phyloP scores from a whole-genome alignment of 1,139 yeast genomes.

The Suhomyces yuchorum region DNA sequence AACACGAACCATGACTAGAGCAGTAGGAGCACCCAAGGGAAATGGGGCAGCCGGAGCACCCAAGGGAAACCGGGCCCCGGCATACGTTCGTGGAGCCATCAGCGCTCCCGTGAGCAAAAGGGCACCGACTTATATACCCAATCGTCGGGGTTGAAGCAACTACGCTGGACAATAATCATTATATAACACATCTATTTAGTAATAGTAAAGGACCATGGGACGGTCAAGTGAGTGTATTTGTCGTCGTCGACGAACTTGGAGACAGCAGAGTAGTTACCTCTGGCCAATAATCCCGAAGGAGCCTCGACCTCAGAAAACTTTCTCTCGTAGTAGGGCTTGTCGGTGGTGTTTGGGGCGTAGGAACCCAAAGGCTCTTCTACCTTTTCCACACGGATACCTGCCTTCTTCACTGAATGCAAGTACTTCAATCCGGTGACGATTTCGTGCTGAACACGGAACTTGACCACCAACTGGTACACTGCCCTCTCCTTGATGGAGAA shows the following conservation, averaged over 20 bases:
- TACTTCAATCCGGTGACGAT: conserved; percentile 89
- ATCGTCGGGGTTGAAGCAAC: neutral
- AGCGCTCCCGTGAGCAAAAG: neutral
- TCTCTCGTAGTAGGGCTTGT: conserved; percentile 79
- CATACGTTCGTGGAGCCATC: conserved; percentile 2
- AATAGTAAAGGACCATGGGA: conserved; percentile 88
- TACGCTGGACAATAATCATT: neutral
- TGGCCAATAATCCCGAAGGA: conserved; percentile 84
- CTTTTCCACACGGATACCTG: conserved; percentile 86
- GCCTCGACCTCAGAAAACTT: conserved; percentile 86
- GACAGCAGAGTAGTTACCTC: conserved; percentile 81
- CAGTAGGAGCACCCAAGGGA: neutral
- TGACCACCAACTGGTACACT: conserved; percentile 69
- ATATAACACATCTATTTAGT: conserved; percentile 42
- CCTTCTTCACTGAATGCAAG: conserved; percentile 80
- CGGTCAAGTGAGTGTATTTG: conserved; percentile 66
- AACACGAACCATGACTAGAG: too few relatives aligned
- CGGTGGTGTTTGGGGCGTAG: conserved; percentile 85
- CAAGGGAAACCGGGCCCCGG: conserved; percentile 5
- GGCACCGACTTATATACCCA: conserved; percentile 10
- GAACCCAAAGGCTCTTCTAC: conserved; percentile 88
- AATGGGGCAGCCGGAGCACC: neutral
- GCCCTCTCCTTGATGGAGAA: conserved; percentile 80
- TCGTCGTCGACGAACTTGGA: conserved; percentile 91
- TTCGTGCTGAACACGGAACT: conserved; percentile 86